A percentile compares a stretch with the other conserved stretches of the same genome.
Conservation (phyloP, 1,284 basidiomycete genomes). For the Violaceomyces palustris region DNA sequence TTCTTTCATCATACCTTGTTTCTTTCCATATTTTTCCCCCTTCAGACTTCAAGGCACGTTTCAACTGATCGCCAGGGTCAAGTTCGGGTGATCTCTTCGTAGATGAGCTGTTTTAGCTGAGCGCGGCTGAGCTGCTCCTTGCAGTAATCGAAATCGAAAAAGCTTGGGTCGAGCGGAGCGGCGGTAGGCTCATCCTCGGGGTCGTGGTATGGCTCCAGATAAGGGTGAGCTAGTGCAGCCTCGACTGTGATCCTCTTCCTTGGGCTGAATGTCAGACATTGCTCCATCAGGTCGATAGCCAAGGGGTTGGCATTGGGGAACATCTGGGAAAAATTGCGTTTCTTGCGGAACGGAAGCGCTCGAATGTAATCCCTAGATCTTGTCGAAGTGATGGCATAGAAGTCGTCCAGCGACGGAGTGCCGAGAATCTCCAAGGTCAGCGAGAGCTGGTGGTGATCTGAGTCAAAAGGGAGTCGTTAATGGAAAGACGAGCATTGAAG, state of each 20-base stretch:
- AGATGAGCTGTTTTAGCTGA: conserved; percentile 48
- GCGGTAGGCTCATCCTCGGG: conserved; percentile 50
- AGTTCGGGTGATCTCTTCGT: conserved; percentile 37
- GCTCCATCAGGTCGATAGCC: conserved; percentile 75
- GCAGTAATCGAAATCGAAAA: conserved; percentile 50
- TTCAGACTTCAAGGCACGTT: no score
- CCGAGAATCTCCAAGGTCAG: conserved; percentile 62
- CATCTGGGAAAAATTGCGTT: conserved; percentile 68
- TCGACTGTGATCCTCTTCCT: conserved; percentile 50
- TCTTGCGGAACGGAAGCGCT: conserved; percentile 83
- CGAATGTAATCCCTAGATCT: conserved; percentile 87
- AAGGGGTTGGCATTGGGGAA: conserved; percentile 70
- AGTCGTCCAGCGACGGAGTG: conserved; percentile 62
- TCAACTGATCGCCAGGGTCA: neutral
- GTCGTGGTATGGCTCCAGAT: conserved; percentile 51
- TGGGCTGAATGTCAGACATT: conserved; percentile 66
- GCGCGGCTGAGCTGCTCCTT: conserved; percentile 55
- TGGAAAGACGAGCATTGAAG: no score
- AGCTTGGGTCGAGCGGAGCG: conserved; percentile 45
- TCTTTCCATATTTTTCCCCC: no score
- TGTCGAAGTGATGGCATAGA: conserved; percentile 68
- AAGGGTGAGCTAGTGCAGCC: conserved; percentile 49
- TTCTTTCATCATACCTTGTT: no score
- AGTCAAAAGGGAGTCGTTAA: conserved; percentile 69
- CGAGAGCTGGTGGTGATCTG: conserved; percentile 59